Evolutionary conservation across 352 stramenopile genomes (phyloP).

Genomic region (Globisporangium iwayamae): DNA sequence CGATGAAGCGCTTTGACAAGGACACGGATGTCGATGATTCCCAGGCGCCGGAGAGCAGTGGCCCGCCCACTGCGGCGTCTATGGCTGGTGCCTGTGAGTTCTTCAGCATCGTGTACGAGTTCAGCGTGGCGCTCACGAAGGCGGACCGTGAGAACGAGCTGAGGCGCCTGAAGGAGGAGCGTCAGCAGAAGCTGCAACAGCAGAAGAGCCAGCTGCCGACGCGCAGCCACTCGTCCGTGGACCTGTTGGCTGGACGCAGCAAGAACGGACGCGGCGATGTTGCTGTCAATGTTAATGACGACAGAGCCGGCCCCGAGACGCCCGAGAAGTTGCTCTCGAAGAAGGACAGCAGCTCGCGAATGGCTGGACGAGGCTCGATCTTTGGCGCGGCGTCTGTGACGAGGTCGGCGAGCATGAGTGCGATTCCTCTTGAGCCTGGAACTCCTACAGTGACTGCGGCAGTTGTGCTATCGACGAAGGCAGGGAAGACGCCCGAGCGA

Average conservation of each 20-base stretch:
- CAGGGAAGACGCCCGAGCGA: slow-evolving; percentile 12
- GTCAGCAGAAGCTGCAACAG: slow-evolving; percentile 50
- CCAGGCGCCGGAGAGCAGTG: slow-evolving; percentile 1
- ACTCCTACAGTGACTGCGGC: background rate
- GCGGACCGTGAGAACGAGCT: slow-evolving; percentile 74
- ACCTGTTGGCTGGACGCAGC: slow-evolving; percentile 18
- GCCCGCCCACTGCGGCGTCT: slow-evolving; percentile 22
- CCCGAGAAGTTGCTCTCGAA: slow-evolving; percentile 19
- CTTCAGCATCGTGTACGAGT: slow-evolving; percentile 74
- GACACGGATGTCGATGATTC: slow-evolving; percentile 29
- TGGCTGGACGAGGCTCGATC: background rate
- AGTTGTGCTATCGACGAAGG: background rate
- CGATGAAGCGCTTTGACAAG: slow-evolving; percentile 63
- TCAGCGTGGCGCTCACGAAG: slow-evolving; percentile 73
- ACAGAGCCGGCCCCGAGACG: slow-evolving; percentile 24
- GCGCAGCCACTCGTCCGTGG: slow-evolving; percentile 27
- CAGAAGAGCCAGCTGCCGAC: slow-evolving; percentile 34
- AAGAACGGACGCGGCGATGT: slow-evolving; percentile 4
- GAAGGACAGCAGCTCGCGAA: slow-evolving; percentile 13
- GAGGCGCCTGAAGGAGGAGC: slow-evolving; percentile 64
- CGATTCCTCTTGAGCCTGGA: slow-evolving; percentile 20
- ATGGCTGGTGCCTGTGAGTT: slow-evolving; percentile 53
- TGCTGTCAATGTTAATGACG: slow-evolving; percentile 3
- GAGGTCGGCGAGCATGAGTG: slow-evolving; percentile 25
- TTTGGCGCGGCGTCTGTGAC: slow-evolving; percentile 23